Evolutionary conservation across 2,329 filamentous ascomycete species (phyloP).

Genomic region (Neopestalotiopsis rosae): DNA sequence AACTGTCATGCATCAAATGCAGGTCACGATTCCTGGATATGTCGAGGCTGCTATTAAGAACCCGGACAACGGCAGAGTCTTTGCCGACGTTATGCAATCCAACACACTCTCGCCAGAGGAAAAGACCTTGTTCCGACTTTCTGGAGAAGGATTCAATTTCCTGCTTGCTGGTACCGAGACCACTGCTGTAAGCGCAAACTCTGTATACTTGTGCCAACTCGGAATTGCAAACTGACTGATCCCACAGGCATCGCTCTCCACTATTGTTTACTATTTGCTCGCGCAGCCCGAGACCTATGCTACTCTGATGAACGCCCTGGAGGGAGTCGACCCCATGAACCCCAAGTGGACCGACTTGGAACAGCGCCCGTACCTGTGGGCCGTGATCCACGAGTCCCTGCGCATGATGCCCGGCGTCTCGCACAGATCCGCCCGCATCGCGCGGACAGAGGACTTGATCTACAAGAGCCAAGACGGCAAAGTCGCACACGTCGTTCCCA

Average conservation of each 20-base stretch:
- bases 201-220: not conserved
- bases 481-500: constrained; percentile 27
- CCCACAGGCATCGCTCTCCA: not conserved
- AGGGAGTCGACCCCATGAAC: constrained; percentile 19
- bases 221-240: not conserved
- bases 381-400: constrained; percentile 28
- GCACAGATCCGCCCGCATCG: constrained; percentile 22
- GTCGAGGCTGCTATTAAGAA: constrained; percentile 33
- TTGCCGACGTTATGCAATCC: constrained; percentile 38
- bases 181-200: constrained; percentile 33
- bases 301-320: constrained; percentile 40
- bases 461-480: constrained; percentile 21
- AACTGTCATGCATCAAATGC: constrained; percentile 22
- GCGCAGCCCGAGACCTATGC: constrained; percentile 33
- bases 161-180: constrained; percentile 47
- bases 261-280: constrained; percentile 30
- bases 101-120: constrained; percentile 37
- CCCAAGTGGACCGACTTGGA: constrained; percentile 29
- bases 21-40: constrained; percentile 23
- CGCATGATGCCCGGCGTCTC: constrained; percentile 27
- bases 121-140: constrained; percentile 40
- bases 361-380: constrained; percentile 27
- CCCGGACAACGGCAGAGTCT: constrained; percentile 34
- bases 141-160: constrained; percentile 45
- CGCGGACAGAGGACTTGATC: constrained; percentile 25